These are phyloP conservation scores for Plasmodium cynomolgi DNA, from an alignment of 169 alveolate genomes.

Conservation along the genomic window DNA sequence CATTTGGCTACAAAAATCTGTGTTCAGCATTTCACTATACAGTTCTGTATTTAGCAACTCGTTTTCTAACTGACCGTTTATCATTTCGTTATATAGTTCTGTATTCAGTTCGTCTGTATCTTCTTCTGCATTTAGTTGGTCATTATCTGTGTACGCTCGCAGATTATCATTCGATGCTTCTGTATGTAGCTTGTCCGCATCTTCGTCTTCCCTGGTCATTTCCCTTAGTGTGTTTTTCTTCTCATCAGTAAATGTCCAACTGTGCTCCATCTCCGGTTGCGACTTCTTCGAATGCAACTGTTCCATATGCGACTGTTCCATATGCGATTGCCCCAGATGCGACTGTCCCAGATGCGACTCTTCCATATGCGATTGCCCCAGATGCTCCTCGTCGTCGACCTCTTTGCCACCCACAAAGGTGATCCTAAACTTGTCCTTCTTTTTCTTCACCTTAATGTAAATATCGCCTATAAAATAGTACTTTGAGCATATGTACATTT, in stretches of 20 bases:
- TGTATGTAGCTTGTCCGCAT: background rate
- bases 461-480: constrained; percentile 57
- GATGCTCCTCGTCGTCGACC: background rate
- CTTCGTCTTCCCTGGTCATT: background rate
- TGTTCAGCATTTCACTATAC: background rate
- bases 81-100: background rate
- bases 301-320: background rate
- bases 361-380: background rate
- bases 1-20: background rate
- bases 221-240: background rate
- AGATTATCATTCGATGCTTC: background rate
- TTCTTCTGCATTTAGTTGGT: background rate
- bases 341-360: too few relatives aligned
- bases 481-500: constrained; percentile 34
- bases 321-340: too few relatives aligned
- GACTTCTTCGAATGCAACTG: background rate
- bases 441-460: constrained; percentile 37
- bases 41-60: background rate
- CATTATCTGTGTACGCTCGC: background rate
- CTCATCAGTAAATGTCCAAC: background rate
- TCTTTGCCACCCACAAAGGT: constrained; percentile 10
- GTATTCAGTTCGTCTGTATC: background rate
- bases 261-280: background rate
- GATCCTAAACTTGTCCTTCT: constrained; percentile 25
- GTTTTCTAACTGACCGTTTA: background rate